These are phyloP conservation scores for Backusella liffmaniae DNA, from an alignment of 192 early-diverging fungal species.

Conservation along the genomic window DNA sequence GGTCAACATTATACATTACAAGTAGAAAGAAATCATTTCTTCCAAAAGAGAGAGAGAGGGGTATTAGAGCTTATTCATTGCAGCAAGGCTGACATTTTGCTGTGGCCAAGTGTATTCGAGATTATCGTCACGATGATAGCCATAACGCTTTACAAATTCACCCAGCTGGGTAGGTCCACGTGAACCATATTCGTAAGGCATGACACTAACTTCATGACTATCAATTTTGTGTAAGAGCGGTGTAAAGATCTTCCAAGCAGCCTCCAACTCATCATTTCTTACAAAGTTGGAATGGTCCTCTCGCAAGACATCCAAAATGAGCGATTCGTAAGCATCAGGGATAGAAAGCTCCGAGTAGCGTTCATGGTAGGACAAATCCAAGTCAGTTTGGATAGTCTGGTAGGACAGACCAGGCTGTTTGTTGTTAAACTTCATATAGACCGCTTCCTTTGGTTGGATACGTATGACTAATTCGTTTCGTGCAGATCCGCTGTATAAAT, in stretches of 20 bases:
- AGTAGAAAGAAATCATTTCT: background rate
- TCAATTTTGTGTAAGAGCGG: conserved; percentile 93
- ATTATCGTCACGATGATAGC: conserved; percentile 13
- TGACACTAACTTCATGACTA: conserved; percentile 40
- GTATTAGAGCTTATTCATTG: conserved; percentile 6
- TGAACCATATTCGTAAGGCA: conserved; percentile 78
- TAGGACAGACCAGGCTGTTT: conserved; percentile 90
- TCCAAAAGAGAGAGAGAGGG: background rate
- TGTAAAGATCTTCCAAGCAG: conserved; percentile 98
- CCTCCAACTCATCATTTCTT: conserved; percentile 87
- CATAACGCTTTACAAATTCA: conserved; percentile 71
- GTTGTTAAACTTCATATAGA: conserved; percentile 97
- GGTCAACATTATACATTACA: background rate
- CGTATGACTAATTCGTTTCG: conserved; percentile 96
- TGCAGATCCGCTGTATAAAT: conserved; percentile 70
- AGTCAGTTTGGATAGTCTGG: conserved; percentile 83
- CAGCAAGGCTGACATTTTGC: conserved; percentile 3
- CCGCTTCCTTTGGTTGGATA: conserved; percentile 92
- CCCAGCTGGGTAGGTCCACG: conserved; percentile 78
- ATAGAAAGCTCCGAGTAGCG: conserved; percentile 88
- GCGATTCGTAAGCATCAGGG: conserved; percentile 95
- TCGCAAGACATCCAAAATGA: conserved; percentile 88
- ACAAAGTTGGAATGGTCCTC: conserved; percentile 98
- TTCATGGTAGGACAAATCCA: conserved; percentile 89
- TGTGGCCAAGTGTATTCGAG: conserved; percentile 8